phyloP scores from a whole-genome alignment of 2,329 filamentous ascomycete genomes.

The Pestalotiopsis sp. region DNA sequence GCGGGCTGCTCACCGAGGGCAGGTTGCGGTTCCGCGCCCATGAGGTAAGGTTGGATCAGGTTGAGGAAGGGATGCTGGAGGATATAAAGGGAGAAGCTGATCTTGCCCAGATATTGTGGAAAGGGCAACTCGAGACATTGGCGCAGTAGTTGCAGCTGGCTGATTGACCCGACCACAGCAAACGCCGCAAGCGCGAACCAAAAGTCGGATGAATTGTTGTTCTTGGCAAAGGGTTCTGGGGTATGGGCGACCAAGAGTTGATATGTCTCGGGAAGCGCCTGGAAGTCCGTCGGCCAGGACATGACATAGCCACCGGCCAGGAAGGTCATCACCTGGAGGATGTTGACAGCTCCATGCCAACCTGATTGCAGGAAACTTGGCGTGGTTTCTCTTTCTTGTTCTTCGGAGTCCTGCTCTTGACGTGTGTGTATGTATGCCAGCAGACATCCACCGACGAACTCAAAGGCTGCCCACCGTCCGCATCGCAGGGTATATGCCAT shows the following conservation, averaged over 20 bases:
- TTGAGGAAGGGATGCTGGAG: constrained; percentile 46
- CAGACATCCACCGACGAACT: constrained; percentile 49
- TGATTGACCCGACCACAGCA: constrained; percentile 39
- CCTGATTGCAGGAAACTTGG: neutral
- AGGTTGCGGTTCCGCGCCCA: neutral
- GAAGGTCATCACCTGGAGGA: constrained; percentile 17
- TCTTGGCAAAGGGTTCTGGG: constrained; percentile 34
- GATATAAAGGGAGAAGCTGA: constrained; percentile 59
- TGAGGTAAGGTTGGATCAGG: neutral
- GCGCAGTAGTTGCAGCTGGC: constrained; percentile 36
- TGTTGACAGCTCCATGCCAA: constrained; percentile 16
- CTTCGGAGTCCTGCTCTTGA: constrained; percentile 45
- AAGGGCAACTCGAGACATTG: constrained; percentile 47
- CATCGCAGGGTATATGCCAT: constrained; percentile 40
- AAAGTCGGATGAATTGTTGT: constrained; percentile 36
- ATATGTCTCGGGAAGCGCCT: neutral
- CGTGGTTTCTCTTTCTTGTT: constrained; percentile 14
- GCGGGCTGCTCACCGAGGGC: neutral
- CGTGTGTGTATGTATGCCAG: constrained; percentile 28
- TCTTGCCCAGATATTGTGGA: constrained; percentile 56
- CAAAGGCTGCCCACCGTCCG: constrained; percentile 45
- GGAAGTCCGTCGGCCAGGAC: constrained; percentile 1
- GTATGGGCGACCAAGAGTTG: constrained; percentile 33
- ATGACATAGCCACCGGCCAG: neutral
- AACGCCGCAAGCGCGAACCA: constrained; percentile 39